Base-by-base conservation (phyloP, 1,284 basidiomycete species). In the Melampsora americana region DNA sequence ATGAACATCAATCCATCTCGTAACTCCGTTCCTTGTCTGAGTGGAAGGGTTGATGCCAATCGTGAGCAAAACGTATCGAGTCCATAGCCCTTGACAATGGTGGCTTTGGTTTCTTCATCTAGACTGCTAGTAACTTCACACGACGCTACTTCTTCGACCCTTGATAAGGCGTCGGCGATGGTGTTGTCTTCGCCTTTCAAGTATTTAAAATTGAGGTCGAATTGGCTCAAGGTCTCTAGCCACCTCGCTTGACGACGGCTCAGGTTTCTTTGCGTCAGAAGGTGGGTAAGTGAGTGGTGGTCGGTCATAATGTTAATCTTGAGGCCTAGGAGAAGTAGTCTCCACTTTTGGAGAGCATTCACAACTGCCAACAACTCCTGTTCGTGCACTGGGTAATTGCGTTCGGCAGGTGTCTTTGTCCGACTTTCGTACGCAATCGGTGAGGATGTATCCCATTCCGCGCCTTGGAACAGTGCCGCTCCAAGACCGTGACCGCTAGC, bases 221-320 rank as follows among this genome's bases (percentile, higher is more conserved):
- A 66, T 11, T 66, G 28, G 18, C 39, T 23, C 9, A 66, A 16
- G 6, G 48, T 20, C 48, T 66, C 65, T 18, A 28, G 9, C 65
- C 65, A 66, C 2, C 39, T 7, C 0, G 65, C 65, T 46, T 66
- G 65, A 0, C 39, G 18, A 14, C 42, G 14, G 32, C 65, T 66
- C 6, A 42, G 35, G 56, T 60, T 60, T 3, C 78, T 66, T 66
- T 87, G 85, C 0, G 77, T 78, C 1, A 79, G 2, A 0, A 65
- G 35, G 35, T 65, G 23, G 2, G 30, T 65, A 7, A 65, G 35
- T 12, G 62, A 65, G 62, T 65, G 62, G 18, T 65, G 62, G 35
- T 65, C 62, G 1, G 62, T 18, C 62, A 65, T 65, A 5, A 65
- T 42, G 23, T 65, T 65, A 7, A 65, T 39, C 30, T 65, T 65